phyloP scores from a whole-genome alignment of 2,329 filamentous ascomycete species.

The Fusarium sp. region DNA sequence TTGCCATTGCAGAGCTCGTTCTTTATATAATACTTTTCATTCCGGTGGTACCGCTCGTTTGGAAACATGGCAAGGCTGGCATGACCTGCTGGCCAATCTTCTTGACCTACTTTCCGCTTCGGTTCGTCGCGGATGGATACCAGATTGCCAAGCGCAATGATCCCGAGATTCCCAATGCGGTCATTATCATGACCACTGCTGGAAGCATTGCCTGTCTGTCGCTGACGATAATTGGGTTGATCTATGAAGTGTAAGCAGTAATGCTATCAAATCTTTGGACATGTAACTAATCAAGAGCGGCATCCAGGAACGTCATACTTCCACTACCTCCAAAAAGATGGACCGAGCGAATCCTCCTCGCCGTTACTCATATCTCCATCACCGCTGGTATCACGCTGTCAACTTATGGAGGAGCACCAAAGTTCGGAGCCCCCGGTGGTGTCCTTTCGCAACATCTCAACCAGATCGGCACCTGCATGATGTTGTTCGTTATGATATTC shows the following conservation, averaged over 20 bases:
- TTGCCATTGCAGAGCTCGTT: not conserved
- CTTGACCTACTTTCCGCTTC: rapidly evolving
- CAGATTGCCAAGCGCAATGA: not conserved
- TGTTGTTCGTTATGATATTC: not conserved
- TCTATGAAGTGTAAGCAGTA: not conserved
- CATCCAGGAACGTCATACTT: not conserved
- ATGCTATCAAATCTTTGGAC: too few relatives aligned
- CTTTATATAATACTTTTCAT: not conserved
- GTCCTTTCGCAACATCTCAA: not conserved
- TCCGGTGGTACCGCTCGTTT: not conserved
- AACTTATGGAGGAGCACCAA: not conserved
- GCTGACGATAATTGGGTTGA: not conserved
- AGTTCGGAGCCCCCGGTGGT: not conserved
- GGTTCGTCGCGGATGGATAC: not conserved
- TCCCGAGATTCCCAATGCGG: not conserved
- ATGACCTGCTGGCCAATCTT: not conserved
- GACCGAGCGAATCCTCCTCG: not conserved
- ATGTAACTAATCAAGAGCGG: not conserved
- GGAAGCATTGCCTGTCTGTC: not conserved
- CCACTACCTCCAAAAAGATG: not conserved
- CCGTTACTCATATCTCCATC: not conserved
- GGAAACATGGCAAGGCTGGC: not conserved
- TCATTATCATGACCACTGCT: not conserved
- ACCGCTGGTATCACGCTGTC: not conserved
- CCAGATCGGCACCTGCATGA: not conserved